Evolutionary conservation across 805 yeast genomes (phyloP), one percentile per base, ranked within the genome.

Genomic region (Aciculoconidium aculeatum): DNA sequence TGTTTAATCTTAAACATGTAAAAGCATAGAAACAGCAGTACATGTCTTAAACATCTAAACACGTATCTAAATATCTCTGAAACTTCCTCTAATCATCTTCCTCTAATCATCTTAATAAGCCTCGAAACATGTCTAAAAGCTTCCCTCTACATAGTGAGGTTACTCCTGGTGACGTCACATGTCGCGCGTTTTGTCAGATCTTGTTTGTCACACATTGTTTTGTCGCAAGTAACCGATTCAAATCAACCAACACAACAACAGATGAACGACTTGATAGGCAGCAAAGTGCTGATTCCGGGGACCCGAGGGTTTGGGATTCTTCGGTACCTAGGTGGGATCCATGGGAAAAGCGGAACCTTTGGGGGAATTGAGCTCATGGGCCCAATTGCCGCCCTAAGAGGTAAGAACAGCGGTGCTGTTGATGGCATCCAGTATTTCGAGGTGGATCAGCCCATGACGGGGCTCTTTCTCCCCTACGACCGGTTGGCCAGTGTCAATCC

Each of bases 321-420:
- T 30, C 66, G 76, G 35, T 88, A 70, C 53, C 64, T 77, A 12
- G 98, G 96, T 1, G 55, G 68, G 2, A 84, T 90, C 11, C 70
- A 76, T 13, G 79, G 79, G 13, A 85, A 83, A 47, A 36, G 39
- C 20, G 95, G 95, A 0, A 63, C 67, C 7, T 90, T 78, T 61
- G 95, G 88, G 4, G 98, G 98, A 3, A 69, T 90, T 5, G 96
- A 90, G 51, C 60, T 90, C 23, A 45, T 76, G n/a, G 88, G 83
- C 2, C 77, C 76, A 1, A 44, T 51, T 11, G 69, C 73, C 22
- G 58, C 71, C 0, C 49, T 61, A 4, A 63, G 73, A 31, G 98
- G 98, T 13, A 83, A 85, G 53, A 92, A 90, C 48, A 72, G 75
- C 31, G 98, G 98, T n/a, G 70, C 72, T 23, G 86, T 77, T 25